These are phyloP conservation scores for Bryoglossum gracile DNA, from an alignment of 495 filamentous ascomycete genomes.

Conservation along the genomic window DNA sequence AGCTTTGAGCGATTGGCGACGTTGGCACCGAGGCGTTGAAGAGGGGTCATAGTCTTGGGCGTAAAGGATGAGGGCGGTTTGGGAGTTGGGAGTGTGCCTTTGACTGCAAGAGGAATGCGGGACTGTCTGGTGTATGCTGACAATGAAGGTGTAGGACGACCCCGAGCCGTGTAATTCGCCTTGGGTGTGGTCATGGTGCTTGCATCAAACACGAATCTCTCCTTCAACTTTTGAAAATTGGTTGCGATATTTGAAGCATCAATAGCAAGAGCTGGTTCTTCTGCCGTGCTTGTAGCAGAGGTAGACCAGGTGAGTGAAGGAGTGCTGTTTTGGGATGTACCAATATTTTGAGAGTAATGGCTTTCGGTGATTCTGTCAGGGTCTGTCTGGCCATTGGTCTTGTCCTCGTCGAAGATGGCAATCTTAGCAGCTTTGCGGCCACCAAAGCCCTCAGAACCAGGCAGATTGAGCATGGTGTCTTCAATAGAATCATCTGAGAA, in stretches of 20 bases:
- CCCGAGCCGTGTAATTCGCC: not conserved
- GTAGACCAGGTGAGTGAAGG: constrained; percentile 11
- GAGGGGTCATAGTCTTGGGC: constrained; percentile 19
- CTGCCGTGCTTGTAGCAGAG: constrained; percentile 16
- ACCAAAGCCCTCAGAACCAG: constrained; percentile 17
- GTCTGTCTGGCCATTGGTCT: not conserved
- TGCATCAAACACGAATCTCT: constrained; percentile 19
- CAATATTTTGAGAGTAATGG: not conserved
- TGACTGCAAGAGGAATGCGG: constrained; percentile 22
- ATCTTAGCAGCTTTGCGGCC: constrained; percentile 6
- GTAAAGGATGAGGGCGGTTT: not conserved
- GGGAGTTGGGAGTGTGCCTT: constrained; percentile 1
- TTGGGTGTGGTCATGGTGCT: constrained; percentile 1
- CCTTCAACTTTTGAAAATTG: constrained; percentile 2
- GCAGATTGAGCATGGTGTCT: constrained; percentile 35
- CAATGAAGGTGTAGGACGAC: constrained; percentile 14
- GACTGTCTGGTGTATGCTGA: constrained; percentile 11
- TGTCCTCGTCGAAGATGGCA: constrained; percentile 2
- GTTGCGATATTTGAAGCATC: not conserved
- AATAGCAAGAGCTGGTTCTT: constrained; percentile 18
- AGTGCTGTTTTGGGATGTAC: constrained; percentile 8
- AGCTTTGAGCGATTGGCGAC: constrained; percentile 14
- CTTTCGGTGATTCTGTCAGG: too few species aligned
- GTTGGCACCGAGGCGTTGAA: constrained; percentile 18
- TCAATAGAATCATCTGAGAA: constrained; percentile 63